Evolutionary conservation across 306 rosid genomes (phyloP), one percentile per base, ranked within the genome.

Genomic region (Ammopiptanthus mongolicus): DNA sequence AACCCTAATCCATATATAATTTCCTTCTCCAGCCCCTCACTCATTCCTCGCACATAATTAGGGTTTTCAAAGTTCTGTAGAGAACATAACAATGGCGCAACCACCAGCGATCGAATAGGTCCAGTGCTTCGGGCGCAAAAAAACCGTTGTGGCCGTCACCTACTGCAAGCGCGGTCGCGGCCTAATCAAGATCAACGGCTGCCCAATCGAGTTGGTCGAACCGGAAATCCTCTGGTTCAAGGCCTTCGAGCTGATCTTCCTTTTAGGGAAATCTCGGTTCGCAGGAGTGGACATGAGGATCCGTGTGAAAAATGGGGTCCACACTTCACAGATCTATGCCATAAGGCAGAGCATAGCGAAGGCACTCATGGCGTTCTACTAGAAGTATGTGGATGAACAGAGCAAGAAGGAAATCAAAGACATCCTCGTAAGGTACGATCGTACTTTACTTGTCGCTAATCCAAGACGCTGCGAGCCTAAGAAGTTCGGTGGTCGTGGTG

Each of bases 401-500:
- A 90, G 91, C 79, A 93, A 93, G 90, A 93, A 88, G 87, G 98
- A 93, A 79, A 93, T 93, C 37, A 92, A 90, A 82, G 96, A 92
- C 59, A 92, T 92, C 9, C 88, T 92, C 0, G 87, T 86, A 0
- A 76, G 91, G 73, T 90, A 90, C 15, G 97, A 92, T 13, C 47
- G 96, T 28, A 92, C 97, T 0, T 58, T 92, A 50, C 94, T 92
- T 2, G 96, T 92, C 0, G 97, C 94, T 5, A 92, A 92, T 57
- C 97, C 96, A 0, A 82, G 97, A 51, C 92, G 94, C 56, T 92
- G 96, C 53, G 96, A 90, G 91, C 96, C 98, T 11, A 93, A 93
- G 90, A 92, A 92, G 87, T 92, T 92, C 33, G 97, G 96, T 66
- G 96, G 97, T 73, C 94, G 94, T 23, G 96, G 97, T 25, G 96